Evolutionary conservation across 257 asterid species (phyloP).

Genomic region (Capsicum baccatum): DNA sequence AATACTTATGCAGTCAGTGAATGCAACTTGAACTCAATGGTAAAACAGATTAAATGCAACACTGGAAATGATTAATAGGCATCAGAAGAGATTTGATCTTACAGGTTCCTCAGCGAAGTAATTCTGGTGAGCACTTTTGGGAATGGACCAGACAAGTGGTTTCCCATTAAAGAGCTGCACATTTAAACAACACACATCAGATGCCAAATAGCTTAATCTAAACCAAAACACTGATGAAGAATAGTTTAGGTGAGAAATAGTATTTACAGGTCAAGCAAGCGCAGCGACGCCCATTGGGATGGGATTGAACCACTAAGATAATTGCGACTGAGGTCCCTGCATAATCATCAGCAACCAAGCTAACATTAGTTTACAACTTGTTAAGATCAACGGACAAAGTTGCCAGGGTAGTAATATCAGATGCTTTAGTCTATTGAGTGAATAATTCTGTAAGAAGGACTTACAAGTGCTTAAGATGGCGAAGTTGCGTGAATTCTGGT

Average conservation of each 20-base stretch:
- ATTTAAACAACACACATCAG: slow-evolving; percentile 29
- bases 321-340: slow-evolving; percentile 96
- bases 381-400: background rate
- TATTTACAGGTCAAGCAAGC: slow-evolving; percentile 69
- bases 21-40: background rate
- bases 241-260: slow-evolving; percentile 9
- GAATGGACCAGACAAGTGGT: slow-evolving; percentile 85
- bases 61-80: slow-evolving; percentile 10
- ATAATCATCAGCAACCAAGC: slow-evolving; percentile 20
- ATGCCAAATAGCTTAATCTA: background rate
- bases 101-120: slow-evolving; percentile 73
- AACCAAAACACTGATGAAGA: background rate
- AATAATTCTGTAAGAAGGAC: slow-evolving; percentile 32
- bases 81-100: slow-evolving; percentile 34
- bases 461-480: slow-evolving; percentile 73
- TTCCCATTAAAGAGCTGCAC: slow-evolving; percentile 95
- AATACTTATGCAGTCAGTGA: background rate
- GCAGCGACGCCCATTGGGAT: slow-evolving; percentile 69
- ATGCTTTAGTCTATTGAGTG: background rate
- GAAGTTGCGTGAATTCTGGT: slow-evolving; percentile 71
- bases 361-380: background rate
- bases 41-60: background rate
- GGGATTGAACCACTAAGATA: slow-evolving; percentile 75
- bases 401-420: slow-evolving; percentile 24
- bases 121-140: slow-evolving; percentile 69